A percentile compares a stretch with the other conserved stretches of the same genome.
phyloP scores from a whole-genome alignment of 176 grass and related monocot genomes.

The Carex scoparia region DNA sequence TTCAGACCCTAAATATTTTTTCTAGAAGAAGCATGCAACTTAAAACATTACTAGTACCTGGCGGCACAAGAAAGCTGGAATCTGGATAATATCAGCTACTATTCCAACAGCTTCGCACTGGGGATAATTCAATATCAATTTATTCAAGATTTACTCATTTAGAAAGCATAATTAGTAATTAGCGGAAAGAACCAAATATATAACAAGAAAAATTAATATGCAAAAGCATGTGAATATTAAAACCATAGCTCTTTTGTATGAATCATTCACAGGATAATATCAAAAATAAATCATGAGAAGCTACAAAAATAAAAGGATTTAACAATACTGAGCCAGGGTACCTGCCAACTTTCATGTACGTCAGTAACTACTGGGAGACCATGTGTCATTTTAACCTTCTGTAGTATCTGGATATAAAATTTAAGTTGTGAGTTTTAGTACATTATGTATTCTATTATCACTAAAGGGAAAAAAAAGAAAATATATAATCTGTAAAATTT shows the following conservation, averaged over 20 bases:
- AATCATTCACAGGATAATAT: not conserved
- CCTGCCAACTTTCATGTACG: constrained; percentile 91
- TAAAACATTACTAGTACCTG: constrained; percentile 44
- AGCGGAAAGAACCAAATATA: not conserved
- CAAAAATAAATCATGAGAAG: not conserved
- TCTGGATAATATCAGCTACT: constrained; percentile 97
- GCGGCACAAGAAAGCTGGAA: constrained; percentile 94
- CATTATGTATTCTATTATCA: not conserved
- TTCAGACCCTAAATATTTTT: not conserved
- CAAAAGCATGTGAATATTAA: not conserved
- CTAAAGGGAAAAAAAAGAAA: not conserved
- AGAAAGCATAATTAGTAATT: not conserved
- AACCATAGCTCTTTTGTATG: not conserved
- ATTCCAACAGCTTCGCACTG: constrained; percentile 93
- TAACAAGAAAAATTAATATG: not conserved
- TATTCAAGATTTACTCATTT: not conserved
- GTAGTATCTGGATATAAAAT: constrained; percentile 61
- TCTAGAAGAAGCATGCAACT: not conserved
- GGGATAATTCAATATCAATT: constrained; percentile 3
- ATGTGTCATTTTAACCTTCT: constrained; percentile 82
- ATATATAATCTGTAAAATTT: not conserved
- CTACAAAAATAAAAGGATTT: not conserved
- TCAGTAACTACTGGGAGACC: constrained; percentile 86
- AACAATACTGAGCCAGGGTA: constrained; percentile 13
- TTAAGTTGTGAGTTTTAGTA: not conserved